Percentiles rank a stretch among this genome's conserved stretches.
Evolutionary conservation across 2,329 filamentous ascomycete species (phyloP).

Genomic region (Albophoma yamanashiensis): DNA sequence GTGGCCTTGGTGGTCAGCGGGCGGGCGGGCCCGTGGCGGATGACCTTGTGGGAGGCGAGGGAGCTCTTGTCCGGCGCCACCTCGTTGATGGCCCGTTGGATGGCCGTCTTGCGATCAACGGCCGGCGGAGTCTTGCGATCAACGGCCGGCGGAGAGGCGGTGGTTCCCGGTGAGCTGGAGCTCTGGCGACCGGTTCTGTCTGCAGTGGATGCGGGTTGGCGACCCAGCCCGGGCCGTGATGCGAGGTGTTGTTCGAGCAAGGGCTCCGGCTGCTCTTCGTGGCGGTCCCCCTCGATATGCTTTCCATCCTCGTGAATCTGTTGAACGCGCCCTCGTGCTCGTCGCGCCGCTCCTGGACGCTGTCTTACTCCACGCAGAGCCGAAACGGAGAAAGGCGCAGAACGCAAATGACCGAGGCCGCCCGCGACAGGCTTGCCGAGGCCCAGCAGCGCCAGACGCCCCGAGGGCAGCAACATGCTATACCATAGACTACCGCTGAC

Average conservation of each 20-base stretch:
- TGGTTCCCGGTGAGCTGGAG: neutral
- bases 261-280: too few relatives aligned
- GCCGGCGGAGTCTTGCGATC: neutral
- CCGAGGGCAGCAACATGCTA: slow-evolving; percentile 1
- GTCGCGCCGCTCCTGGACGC: neutral
- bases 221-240: neutral
- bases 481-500: neutral
- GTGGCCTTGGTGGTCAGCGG: slow-evolving; percentile 5
- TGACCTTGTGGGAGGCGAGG: slow-evolving; percentile 7
- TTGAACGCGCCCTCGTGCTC: neutral
- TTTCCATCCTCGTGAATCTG: neutral
- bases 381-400: slow-evolving; percentile 3
- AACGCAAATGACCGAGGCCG: neutral
- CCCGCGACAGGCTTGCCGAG: neutral
- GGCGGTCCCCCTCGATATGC: neutral
- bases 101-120: neutral
- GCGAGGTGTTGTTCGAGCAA: neutral
- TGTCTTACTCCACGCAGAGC: neutral
- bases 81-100: neutral
- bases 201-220: neutral
- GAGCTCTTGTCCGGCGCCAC: slow-evolving; percentile 3
- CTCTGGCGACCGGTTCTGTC: neutral
- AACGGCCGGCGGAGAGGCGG: neutral
- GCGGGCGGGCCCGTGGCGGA: slow-evolving; percentile 5
- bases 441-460: neutral